These are phyloP conservation scores for Saccharomycopsis hybrid DNA, from an alignment of 1,139 yeast species.

Conservation along the genomic window DNA sequence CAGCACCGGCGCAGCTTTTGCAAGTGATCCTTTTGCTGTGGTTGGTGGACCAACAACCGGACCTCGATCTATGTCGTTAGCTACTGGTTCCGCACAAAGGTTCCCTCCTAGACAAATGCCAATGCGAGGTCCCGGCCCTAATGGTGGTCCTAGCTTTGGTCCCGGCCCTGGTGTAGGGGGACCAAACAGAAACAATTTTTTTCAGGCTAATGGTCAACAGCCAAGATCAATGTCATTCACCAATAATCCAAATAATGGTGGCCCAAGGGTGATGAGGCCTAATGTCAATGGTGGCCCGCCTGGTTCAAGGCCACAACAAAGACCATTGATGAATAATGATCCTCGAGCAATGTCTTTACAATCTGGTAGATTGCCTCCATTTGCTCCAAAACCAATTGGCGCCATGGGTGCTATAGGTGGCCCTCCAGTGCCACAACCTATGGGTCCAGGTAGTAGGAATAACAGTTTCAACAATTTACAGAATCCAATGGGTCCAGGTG, in stretches of 20 bases:
- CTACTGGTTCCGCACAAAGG: conserved; percentile 18
- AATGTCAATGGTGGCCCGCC: conserved; percentile 6
- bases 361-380: conserved; percentile 20
- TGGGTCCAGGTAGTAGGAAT: conserved; percentile 9
- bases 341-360: conserved; percentile 27
- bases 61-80: conserved; percentile 55
- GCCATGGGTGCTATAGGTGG: conserved; percentile 9
- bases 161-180: no score
- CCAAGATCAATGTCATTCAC: conserved; percentile 27
- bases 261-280: not conserved
- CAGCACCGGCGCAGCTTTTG: conserved; percentile 8
- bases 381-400: conserved; percentile 15
- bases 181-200: no score
- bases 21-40: conserved; percentile 22
- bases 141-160: no score
- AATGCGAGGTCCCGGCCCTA: no score
- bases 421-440: not conserved
- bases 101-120: conserved; percentile 17
- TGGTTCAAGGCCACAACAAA: conserved; percentile 19
- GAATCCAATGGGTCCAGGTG: conserved; percentile 11
- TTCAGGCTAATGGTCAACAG: not conserved
- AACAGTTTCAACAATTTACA: conserved; percentile 11
- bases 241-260: conserved; percentile 8
- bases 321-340: conserved; percentile 18
- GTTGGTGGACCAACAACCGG: conserved; percentile 25